These are phyloP conservation scores for Elymus sibiricus DNA, from an alignment of 176 grass and related monocot genomes.

Conservation along the genomic window DNA sequence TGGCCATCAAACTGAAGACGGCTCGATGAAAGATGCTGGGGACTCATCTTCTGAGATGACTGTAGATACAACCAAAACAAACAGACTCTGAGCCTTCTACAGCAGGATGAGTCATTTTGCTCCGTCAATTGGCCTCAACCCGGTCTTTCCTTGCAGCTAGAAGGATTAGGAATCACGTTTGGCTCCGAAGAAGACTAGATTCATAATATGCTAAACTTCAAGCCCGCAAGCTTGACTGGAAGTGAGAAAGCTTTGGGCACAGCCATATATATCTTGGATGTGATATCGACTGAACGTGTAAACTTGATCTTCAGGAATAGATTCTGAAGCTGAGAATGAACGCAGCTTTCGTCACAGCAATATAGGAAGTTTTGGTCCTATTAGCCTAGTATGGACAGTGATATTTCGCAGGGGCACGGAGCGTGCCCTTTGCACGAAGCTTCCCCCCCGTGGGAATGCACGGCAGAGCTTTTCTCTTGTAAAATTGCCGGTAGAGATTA, in stretches of 20 bases:
- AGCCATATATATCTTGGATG: slow-evolving; percentile 36
- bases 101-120: slow-evolving; percentile 37
- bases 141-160: not conserved
- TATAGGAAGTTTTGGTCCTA: slow-evolving; percentile 16
- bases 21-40: slow-evolving; percentile 5
- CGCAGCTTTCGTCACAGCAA: not conserved
- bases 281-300: slow-evolving; percentile 32
- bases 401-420: slow-evolving; percentile 15
- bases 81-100: slow-evolving; percentile 40
- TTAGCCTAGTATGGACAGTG: slow-evolving; percentile 10
- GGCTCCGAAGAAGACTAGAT: not conserved
- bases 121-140: slow-evolving; percentile 3
- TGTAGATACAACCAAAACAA: slow-evolving; percentile 21
- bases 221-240: not conserved
- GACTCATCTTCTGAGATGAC: slow-evolving; percentile 26
- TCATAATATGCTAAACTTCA: not conserved
- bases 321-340: slow-evolving; percentile 10
- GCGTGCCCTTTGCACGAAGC: slow-evolving; percentile 30
- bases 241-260: slow-evolving; percentile 35
- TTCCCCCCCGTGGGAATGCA: not conserved
- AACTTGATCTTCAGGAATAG: slow-evolving; percentile 30
- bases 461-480: slow-evolving; percentile 14
- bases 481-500: slow-evolving; percentile 3
- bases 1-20: slow-evolving; percentile 11
- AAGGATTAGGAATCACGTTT: slow-evolving; percentile 9